Conservation (phyloP, 108 stramenopile species). For the Craspedostauros australis region DNA sequence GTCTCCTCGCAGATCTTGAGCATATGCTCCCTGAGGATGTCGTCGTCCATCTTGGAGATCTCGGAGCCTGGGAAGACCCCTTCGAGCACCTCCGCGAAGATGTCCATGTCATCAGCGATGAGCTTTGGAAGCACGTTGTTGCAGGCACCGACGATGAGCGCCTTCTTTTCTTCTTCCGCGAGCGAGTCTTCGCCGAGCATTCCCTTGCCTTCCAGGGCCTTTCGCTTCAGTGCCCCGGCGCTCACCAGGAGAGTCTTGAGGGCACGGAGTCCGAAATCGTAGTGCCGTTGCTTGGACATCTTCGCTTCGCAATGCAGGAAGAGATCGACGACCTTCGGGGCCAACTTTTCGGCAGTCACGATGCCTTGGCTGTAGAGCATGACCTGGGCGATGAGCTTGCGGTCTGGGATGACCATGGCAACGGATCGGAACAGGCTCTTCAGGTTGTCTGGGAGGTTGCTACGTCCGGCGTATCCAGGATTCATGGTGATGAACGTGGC, state of each 20-base stretch:
- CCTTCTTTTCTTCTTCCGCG: constrained; percentile 55
- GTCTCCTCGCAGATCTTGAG: constrained; percentile 54
- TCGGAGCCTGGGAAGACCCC: constrained; percentile 90
- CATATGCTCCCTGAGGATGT: constrained; percentile 57
- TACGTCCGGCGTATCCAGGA: constrained; percentile 99
- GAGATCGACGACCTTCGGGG: constrained; percentile 88
- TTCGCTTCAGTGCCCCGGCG: constrained; percentile 97
- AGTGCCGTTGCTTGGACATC: constrained; percentile 93
- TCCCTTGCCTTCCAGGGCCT: constrained; percentile 61
- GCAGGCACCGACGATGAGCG: constrained; percentile 87
- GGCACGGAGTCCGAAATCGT: constrained; percentile 98
- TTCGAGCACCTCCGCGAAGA: constrained; percentile 78
- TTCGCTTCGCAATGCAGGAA: constrained; percentile 88
- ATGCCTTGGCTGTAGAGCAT: constrained; percentile 99
- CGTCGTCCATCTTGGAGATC: constrained; percentile 76
- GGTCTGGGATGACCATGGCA: constrained; percentile 97
- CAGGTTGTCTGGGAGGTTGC: constrained; percentile 97
- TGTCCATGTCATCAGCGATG: constrained; percentile 80
- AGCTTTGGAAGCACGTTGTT: constrained; percentile 97
- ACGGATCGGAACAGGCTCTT: constrained; percentile 97
- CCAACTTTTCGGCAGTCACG: constrained; percentile 87
- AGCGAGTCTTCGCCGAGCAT: constrained; percentile 47
- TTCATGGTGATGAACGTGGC: constrained; percentile 99
- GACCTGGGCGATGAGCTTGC: constrained; percentile 95
- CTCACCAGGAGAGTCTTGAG: constrained; percentile 97